These are phyloP conservation scores for Salix dunnii DNA, from an alignment of 345 rosid species.

Conservation along the genomic window DNA sequence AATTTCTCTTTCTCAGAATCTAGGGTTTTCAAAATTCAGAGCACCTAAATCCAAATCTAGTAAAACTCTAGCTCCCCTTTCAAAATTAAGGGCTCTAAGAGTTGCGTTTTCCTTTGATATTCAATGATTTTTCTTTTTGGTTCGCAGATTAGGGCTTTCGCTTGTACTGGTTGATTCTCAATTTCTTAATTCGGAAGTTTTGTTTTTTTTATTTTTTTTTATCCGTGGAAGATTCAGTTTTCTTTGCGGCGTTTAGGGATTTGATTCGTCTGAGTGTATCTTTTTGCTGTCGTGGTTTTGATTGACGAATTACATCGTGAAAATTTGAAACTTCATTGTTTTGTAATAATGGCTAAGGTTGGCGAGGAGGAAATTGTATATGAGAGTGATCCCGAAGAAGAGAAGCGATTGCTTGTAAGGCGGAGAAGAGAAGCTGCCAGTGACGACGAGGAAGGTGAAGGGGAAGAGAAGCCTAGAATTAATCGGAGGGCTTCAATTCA, in stretches of 20 bases:
- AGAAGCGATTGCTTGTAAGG: conserved; percentile 56
- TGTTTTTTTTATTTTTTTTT: background rate
- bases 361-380: conserved; percentile 56
- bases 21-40: conserved; percentile 16
- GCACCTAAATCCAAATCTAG: background rate
- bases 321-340: background rate
- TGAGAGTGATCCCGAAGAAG: conserved; percentile 92
- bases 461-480: conserved; percentile 23
- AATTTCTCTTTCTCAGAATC: conserved; percentile 4
- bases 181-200: background rate
- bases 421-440: conserved; percentile 79
- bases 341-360: conserved; percentile 43
- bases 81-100: background rate
- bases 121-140: background rate
- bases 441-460: conserved; percentile 74
- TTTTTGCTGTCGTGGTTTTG: background rate
- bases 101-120: background rate
- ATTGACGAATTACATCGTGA: background rate
- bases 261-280: background rate
- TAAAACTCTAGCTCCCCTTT: background rate
- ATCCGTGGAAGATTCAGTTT: background rate
- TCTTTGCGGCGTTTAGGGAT: background rate
- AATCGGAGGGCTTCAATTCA: conserved; percentile 42
- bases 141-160: background rate
- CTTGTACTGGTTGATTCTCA: background rate